Percentiles rank a stretch among this genome's conserved stretches.
Conservation (phyloP, 2,329 filamentous ascomycete genomes). For the Tolypocladium ophioglossoides region DNA sequence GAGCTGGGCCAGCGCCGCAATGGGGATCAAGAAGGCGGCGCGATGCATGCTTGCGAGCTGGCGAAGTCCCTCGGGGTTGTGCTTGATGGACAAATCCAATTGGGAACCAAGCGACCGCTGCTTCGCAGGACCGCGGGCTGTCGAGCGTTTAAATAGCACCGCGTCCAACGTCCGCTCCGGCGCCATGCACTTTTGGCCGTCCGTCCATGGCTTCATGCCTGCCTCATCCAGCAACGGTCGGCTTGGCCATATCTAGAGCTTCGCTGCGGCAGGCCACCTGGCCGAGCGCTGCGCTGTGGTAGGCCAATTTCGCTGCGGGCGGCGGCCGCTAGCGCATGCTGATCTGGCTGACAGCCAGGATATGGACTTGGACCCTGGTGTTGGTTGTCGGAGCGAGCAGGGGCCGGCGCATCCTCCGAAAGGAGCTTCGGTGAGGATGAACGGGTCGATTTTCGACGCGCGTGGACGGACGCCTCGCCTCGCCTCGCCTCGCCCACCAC, state of each 20-base stretch:
- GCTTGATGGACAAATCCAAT: background rate
- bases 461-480: background rate
- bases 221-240: slow-evolving; percentile 2
- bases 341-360: background rate
- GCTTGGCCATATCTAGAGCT: background rate
- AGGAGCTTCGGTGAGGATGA: background rate
- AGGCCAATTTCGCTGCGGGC: slow-evolving; percentile 2
- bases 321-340: background rate
- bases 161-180: background rate
- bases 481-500: background rate
- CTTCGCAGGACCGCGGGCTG: background rate
- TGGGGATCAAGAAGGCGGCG: slow-evolving; percentile 8
- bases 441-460: background rate
- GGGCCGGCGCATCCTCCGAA: background rate
- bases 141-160: background rate
- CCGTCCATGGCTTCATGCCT: background rate
- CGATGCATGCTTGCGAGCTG: slow-evolving; percentile 14
- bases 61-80: background rate
- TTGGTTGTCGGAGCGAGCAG: background rate
- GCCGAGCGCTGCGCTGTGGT: slow-evolving; percentile 5
- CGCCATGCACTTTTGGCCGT: background rate
- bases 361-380: too few species aligned
- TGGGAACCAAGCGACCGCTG: background rate
- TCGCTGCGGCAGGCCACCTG: slow-evolving; percentile 4
- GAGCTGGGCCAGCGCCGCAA: slow-evolving; percentile 18